Evolutionary conservation across 2,329 filamentous ascomycete genomes (phyloP), one percentile per base, ranked within the genome.

Genomic region (Ophiocordyceps camponoti-saundersi): DNA sequence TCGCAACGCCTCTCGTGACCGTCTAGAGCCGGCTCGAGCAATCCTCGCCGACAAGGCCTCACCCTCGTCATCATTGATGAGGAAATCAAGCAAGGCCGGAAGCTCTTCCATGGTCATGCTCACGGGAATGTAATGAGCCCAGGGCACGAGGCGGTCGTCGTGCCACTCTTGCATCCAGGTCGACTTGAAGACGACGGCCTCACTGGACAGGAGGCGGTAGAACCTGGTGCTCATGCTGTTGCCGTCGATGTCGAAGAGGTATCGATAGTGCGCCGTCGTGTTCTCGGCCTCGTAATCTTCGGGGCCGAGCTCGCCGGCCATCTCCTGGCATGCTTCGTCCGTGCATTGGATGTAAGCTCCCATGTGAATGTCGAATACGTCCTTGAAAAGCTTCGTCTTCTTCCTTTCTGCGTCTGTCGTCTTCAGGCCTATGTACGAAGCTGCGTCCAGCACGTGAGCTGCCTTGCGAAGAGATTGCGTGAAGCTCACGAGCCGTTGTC

Each of bases 81-180:
- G n/a, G n/a, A n/a, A n/a, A n/a, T n/a, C n/a, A n/a, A n/a, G n/a
- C n/a, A n/a, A n/a, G n/a, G n/a, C 74, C 0, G 72, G 70, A 3
- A 78, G 52, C 56, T 78, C 73, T 3, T 65, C 63, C 54, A 73
- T 58, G 6, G 65, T 58, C 50, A 67, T 58, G 44, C 69, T 73
- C 0, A 78, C 61, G 0, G 75, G 75, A 0, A 77, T 55, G 47
- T 76, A 77, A 49, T 79, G 75, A 4, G 72, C 59, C 75, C 75
- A 78, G 0, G 74, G 72, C 11, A 68, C 47, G 2, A 79, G 61
- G 0, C 73, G 58, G 22, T 77, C 72, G 49, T 77, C 71, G 49
- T 78, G 73, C 75, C 75, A 79, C 55, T 78, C 75, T 2, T 65
- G 61, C 8, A 75, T 57, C 0, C 77, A 52, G 0, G 72, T 73